Evolutionary conservation across 2,329 filamentous ascomycete species (phyloP), one percentile per base, ranked within the genome.

Genomic region (Scopulariopsis brevicaulis): DNA sequence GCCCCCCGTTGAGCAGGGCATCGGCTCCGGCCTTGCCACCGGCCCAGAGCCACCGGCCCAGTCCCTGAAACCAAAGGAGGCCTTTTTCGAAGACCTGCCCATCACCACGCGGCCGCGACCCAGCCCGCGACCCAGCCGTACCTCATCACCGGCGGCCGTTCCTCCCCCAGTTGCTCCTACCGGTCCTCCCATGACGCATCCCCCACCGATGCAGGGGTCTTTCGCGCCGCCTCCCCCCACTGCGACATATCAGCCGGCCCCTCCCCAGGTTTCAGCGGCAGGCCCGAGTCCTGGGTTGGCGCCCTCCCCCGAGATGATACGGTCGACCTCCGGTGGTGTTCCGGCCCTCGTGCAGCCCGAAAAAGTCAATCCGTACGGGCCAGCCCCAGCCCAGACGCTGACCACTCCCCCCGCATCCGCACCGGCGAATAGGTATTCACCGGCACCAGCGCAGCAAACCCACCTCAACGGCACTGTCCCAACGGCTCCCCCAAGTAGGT

Each of bases 61-160:
- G 59, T 56, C 71, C 65, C 60, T 70, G 62, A 69, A 67, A 10
- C 68, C 67, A 35, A 77, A 80, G 60, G 70, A 76, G 43, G 83
- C 79, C 63, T 93, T 93, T 68, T 93, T 91, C 63, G 89, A 92
- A 69, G 89, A 93, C 58, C 74, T 93, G 24, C 89, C 89, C 1
- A 70, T 86, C 56, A 70, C 78, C 1, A 71, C 80, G 4, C 85
- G 78, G 65, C 79, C 83, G n/a, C 80, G 85, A 28, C 81, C 83
- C 20, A 76, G 78, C 25, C 80, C 82, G 1, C 77, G 83, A 58
- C 79, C 81, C 32, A 48, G 56, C 55, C 77, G 75, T 63, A 71
- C 69, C 28, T 62, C 61, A 24, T 58, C 59, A 10, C 53, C 63
- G 35, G 20, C 55, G 14, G 28, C 60, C 28, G 60, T 60, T 22